These are phyloP conservation scores for Penicillium coffeae DNA, from an alignment of 495 filamentous ascomycete genomes.

Conservation along the genomic window DNA sequence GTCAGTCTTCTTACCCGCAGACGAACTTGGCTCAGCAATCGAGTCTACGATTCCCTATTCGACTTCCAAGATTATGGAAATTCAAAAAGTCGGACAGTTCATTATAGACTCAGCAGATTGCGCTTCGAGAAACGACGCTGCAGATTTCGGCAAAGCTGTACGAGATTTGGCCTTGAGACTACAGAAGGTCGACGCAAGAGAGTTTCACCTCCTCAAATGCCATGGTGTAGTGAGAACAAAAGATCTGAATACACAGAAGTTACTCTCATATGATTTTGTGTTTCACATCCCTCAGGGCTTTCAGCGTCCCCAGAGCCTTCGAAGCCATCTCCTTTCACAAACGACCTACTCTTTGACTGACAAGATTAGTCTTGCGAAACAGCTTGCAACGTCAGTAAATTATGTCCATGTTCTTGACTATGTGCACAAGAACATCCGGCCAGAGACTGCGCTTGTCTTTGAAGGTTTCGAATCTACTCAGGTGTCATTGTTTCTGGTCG, in stretches of 20 bases:
- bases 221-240: not conserved
- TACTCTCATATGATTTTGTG: not conserved
- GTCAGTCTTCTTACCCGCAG: no score
- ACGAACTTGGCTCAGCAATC: no score
- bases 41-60: no score
- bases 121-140: no score
- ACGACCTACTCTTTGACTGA: not conserved
- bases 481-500: constrained; percentile 31
- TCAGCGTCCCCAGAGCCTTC: not conserved
- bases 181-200: not conserved
- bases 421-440: constrained; percentile 47
- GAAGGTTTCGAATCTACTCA: constrained; percentile 9
- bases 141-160: not conserved
- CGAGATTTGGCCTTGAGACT: not conserved
- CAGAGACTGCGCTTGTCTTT: constrained; percentile 38
- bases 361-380: constrained; percentile 10
- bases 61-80: no score
- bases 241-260: not conserved
- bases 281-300: not conserved
- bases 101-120: no score
- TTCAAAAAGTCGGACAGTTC: no score
- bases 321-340: not conserved
- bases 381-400: constrained; percentile 33
- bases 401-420: constrained; percentile 38
- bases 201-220: not conserved